Evolutionary conservation across 2,329 filamentous ascomycete genomes (phyloP).

Genomic region (Biscogniauxia marginata): DNA sequence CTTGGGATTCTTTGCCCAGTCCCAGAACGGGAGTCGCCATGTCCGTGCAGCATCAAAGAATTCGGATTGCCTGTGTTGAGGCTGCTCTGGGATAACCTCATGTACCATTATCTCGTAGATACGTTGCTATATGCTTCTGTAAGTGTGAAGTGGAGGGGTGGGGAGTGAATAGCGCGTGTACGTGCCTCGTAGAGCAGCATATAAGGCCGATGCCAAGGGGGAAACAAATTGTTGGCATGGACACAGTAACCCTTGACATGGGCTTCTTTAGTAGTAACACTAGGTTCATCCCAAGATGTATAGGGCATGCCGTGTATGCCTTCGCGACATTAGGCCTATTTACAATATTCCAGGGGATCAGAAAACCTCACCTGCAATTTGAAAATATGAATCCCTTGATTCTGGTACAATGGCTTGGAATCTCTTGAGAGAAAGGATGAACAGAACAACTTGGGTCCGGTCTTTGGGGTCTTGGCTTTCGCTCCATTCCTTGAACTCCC

Average conservation of each 20-base stretch:
- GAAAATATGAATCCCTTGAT: conserved; percentile 15
- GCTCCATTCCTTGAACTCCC: conserved; percentile 20
- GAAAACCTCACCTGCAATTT: conserved; percentile 14
- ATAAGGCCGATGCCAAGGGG: conserved; percentile 15
- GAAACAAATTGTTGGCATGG: conserved; percentile 13
- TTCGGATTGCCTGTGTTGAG: conserved; percentile 6
- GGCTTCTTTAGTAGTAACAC: conserved; percentile 9
- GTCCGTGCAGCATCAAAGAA: conserved; percentile 13
- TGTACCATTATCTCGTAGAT: conserved; percentile 21
- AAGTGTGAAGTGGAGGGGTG: neutral
- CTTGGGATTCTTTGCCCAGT: conserved; percentile 32
- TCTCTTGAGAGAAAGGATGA: conserved; percentile 13
- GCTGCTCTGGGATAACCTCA: conserved; percentile 16
- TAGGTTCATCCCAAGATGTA: conserved; percentile 13
- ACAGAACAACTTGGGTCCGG: conserved; percentile 17
- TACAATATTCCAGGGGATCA: neutral
- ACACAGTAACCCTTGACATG: conserved; percentile 17
- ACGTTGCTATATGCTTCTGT: conserved; percentile 15
- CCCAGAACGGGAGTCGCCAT: conserved; percentile 22
- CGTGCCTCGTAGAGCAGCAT: conserved; percentile 18
- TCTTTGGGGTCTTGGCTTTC: conserved; percentile 10
- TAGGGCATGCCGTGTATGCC: conserved; percentile 20
- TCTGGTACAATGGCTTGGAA: conserved; percentile 14
- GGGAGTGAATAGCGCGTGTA: neutral
- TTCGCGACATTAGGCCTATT: conserved; percentile 3